phyloP scores from a whole-genome alignment of 2,329 filamentous ascomycete species.

The Fusarium fracticaudum region DNA sequence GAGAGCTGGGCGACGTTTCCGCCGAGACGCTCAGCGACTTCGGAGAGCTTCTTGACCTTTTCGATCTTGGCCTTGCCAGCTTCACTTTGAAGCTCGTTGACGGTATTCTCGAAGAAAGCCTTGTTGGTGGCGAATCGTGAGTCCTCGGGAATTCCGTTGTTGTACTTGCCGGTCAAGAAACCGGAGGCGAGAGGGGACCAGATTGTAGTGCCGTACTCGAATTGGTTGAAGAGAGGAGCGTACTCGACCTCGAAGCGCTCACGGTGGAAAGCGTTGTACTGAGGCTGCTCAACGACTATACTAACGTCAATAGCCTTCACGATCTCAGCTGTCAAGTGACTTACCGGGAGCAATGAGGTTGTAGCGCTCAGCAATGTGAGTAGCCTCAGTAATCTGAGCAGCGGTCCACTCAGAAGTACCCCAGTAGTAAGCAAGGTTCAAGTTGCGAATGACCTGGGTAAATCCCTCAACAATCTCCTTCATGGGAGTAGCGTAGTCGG shows the following conservation, averaged over 20 bases:
- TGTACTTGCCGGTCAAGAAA: slow-evolving; percentile 73
- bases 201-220: slow-evolving; percentile 68
- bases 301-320: background rate
- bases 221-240: slow-evolving; percentile 65
- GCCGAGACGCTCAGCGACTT: slow-evolving; percentile 39
- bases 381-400: slow-evolving; percentile 70
- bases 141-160: slow-evolving; percentile 63
- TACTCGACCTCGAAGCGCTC: slow-evolving; percentile 72
- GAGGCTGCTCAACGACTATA: slow-evolving; percentile 70
- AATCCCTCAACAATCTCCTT: slow-evolving; percentile 43
- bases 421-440: slow-evolving; percentile 44
- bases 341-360: slow-evolving; percentile 65
- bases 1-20: slow-evolving; percentile 39
- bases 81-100: slow-evolving; percentile 20
- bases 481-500: slow-evolving; percentile 40
- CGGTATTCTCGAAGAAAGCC: slow-evolving; percentile 28
- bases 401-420: slow-evolving; percentile 76
- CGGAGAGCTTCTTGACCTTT: slow-evolving; percentile 39
- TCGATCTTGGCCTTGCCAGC: slow-evolving; percentile 42
- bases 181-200: slow-evolving; percentile 67
- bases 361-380: slow-evolving; percentile 63
- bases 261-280: slow-evolving; percentile 71
- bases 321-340: rapidly evolving
- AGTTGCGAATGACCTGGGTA: slow-evolving; percentile 41
- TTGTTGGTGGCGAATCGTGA: slow-evolving; percentile 60